Evolutionary conservation across 345 rosid species (phyloP), one percentile per base, ranked within the genome.

Genomic region (Raphanus raphanistrum): DNA sequence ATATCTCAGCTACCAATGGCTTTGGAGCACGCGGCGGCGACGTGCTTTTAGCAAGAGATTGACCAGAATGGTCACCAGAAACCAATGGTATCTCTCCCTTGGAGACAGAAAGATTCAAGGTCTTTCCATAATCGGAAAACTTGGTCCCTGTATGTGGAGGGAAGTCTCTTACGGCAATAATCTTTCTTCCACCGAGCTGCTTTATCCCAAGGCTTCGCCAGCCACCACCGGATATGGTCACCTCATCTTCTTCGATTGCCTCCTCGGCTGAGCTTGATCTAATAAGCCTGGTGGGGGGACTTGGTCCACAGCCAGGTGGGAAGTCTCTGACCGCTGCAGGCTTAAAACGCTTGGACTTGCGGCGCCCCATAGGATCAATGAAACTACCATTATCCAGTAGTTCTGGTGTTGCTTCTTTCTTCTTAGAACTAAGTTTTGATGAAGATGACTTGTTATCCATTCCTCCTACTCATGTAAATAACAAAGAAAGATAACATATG

Each of bases 81-180:
- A 32, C 75, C 59, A 80, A 63, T 55, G 28, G 68, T 3, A 66
- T 66, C 28, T 36, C 65, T 80, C 79, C 64, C 7, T 4, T 59
- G 55, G 62, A 59, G 62, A 75, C 32, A 69, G 60, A 26, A 26
- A 69, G 52, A 57, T 75, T 25, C 12, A 8, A 12, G 61, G 45
- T 5, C 70, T 33, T 80, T 63, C 72, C 83, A 63, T 68, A 68
- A 10, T 26, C 6, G 71, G 58, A 52, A 81, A 87, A 79, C 38
- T 82, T 88, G 73, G 81, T 73, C 76, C 91, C 88, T 62, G 85
- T 85, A 28, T 61, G 36, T 8, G 84, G 86, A 70, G 96, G 89
- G 68, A 86, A 92, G 73, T 84, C 84, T 79, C 92, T 83, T 11
- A 81, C 62, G 36, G 86, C 88, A 0, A 82, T 74, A 72, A 85